These are phyloP conservation scores for Emergomyces africanus DNA, from an alignment of 2,329 filamentous ascomycete species.

Conservation along the genomic window DNA sequence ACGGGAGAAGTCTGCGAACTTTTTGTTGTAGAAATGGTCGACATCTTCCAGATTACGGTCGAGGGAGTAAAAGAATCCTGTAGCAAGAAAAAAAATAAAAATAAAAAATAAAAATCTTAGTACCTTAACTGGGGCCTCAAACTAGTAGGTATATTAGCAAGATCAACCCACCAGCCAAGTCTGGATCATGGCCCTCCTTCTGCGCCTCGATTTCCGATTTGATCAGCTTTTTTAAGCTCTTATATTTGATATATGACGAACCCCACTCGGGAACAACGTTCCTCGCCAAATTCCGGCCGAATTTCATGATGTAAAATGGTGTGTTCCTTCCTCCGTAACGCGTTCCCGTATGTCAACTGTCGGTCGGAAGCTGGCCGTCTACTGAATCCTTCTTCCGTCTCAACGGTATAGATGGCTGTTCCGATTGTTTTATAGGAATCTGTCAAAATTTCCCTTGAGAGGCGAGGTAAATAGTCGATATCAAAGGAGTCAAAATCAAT, in stretches of 20 bases:
- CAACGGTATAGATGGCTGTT: neutral
- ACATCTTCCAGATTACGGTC: constrained; percentile 97
- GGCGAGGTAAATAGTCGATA: neutral
- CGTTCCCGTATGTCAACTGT: neutral
- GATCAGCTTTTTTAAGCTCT: constrained; percentile 76
- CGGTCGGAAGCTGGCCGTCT: neutral
- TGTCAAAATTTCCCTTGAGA: neutral
- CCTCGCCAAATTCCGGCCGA: constrained; percentile 36
- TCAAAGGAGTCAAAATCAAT: neutral
- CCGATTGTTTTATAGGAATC: neutral
- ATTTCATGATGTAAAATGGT: constrained; percentile 32
- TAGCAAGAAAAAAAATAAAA: constrained; percentile 11
- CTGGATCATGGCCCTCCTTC: constrained; percentile 60
- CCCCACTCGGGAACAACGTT: constrained; percentile 41
- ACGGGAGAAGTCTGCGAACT: constrained; percentile 71
- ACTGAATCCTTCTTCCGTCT: neutral
- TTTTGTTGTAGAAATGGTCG: constrained; percentile 93
- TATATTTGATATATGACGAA: constrained; percentile 39
- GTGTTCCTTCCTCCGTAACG: neutral
- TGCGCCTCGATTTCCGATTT: constrained; percentile 58
- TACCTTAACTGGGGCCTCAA: neutral
- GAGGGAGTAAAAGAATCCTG: constrained; percentile 94
- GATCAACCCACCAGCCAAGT: constrained; percentile 71
- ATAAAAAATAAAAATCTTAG: neutral
- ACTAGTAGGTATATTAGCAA: neutral